Evolutionary conservation across 2,329 filamentous ascomycete genomes (phyloP), one percentile per base, ranked within the genome.

Genomic region (Xylariaceae sp.): DNA sequence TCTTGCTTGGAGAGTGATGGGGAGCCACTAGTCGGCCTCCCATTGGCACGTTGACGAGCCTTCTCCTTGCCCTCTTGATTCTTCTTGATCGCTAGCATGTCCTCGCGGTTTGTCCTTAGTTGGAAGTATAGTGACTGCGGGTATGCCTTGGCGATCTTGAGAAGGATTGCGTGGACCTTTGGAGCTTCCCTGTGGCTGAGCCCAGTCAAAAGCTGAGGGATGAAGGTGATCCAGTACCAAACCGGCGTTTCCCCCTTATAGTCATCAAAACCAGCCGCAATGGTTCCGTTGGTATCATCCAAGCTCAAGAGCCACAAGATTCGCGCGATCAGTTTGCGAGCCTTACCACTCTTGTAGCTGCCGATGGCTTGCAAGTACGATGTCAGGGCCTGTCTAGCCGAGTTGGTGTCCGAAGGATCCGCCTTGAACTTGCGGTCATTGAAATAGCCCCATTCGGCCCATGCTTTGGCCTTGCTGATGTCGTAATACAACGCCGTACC

Each of bases 181-280:
- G 80, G 78, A 10, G 88, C 90, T 60, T 99, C 93, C 49, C 90
- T 89, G 53, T 95, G 82, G 2, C 85, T 86, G 32, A 98, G 70
- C 33, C 90, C 92, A 27, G 87, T 90, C 19, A 99, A 75, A 26
- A 99, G 72, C 59, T 99, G 92, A 13, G 92, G 92, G 43, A 99
- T 96, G 57, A 94, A 98, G 0, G 90, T 96, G 47, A 96, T 95
- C 92, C 92, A 99, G 63, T 96, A 98, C 92, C 92, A 99, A 10
- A 94, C 87, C 1, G 89, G 88, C 2, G 88, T 94, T 49, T 98
- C 93, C 32, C 92, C 92, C 67, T 96, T 95, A 65, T 92, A 98
- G 47, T 90, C 86, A 45, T 94, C 87, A 46, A 95, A 98, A 10
- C 90, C 87, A 48, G 78, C 71, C 1, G 86, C 83, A 39, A 98